Evolutionary conservation across 176 grass and related monocot genomes (phyloP), one percentile per base, ranked within the genome.

Genomic region (Phragmites australis): DNA sequence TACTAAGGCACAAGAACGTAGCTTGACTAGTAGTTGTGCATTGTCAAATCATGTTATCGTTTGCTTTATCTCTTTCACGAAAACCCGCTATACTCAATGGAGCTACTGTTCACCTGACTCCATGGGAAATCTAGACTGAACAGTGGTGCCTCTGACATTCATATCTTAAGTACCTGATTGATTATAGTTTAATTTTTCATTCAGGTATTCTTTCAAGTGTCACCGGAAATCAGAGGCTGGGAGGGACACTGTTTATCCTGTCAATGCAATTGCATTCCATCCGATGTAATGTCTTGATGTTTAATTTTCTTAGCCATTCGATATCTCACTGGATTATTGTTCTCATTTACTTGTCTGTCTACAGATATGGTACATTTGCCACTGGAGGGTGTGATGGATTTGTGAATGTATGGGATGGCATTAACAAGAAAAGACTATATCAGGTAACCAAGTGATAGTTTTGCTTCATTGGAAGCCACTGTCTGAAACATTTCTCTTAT

Each of bases 341-440:
- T 81, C 22, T 65, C 4, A 59, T 57, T 72, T 32, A 85, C 52
- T 42, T 72, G 16, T 43, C 21, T 50, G 21, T 25, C 21, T 70
- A 81, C 78, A 99, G 96, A 84, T 99, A 95, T 70, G 96, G 96
- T 47, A 99, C 96, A 30, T 99, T 99, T 95, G 92, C 96, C 47
- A 99, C 96, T 6, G 96, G 96, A 55, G 96, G 96, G 13, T 93
- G 90, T 63, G 96, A 99, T 64, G 92, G 96, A 61, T 99, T 86
- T 89, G 96, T 99, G n/a, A 99, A 99, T 78, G 92, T 99, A n/a
- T 99, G 96, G 96, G 96, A 99, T 79, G 96, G 96, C 47, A 89
- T 76, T 73, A 99, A 99, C 82, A 99, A 99, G 90, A 99, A 95
- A 87, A 85, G 96, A 68, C 77, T 99, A 34, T 99, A 95, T 83